Percentiles rank a stretch among this genome's conserved stretches.
phyloP scores from a whole-genome alignment of 345 rosid species.

The Abelmoschus esculentus region DNA sequence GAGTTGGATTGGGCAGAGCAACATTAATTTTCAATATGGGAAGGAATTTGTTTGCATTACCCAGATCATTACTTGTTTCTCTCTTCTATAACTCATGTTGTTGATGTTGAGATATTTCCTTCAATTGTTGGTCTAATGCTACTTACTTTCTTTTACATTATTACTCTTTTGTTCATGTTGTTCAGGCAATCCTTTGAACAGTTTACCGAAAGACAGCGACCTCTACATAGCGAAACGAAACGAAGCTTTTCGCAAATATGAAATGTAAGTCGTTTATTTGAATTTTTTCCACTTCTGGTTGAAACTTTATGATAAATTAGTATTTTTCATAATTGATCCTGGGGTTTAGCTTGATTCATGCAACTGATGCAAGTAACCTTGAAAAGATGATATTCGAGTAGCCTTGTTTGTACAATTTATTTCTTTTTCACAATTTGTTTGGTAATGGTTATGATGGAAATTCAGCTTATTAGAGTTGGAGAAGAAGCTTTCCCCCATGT shows the following conservation, averaged over 20 bases:
- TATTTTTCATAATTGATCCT: background rate
- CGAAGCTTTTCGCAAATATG: conserved; percentile 70
- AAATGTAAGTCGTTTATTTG: conserved; percentile 48
- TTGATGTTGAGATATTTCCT: background rate
- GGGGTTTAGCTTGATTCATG: background rate
- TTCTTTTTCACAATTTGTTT: background rate
- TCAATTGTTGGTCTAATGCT: background rate
- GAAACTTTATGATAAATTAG: background rate
- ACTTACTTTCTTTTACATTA: background rate
- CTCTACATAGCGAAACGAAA: conserved; percentile 54
- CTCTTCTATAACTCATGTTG: background rate
- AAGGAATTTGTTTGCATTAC: background rate
- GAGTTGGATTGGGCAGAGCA: background rate
- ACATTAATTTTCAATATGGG: background rate
- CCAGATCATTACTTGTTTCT: background rate
- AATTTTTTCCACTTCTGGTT: background rate
- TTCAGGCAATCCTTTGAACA: conserved; percentile 60
- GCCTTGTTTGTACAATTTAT: background rate
- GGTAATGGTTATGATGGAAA: background rate
- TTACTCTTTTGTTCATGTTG: background rate
- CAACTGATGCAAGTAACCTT: background rate
- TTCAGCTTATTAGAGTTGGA: conserved; percentile 74
- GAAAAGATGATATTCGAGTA: background rate
- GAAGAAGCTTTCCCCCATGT: conserved; percentile 65
- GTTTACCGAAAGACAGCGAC: conserved; percentile 78